Base-by-base conservation (phyloP, 768 basidiomycete species). In the Lentinula raphanica region DNA sequence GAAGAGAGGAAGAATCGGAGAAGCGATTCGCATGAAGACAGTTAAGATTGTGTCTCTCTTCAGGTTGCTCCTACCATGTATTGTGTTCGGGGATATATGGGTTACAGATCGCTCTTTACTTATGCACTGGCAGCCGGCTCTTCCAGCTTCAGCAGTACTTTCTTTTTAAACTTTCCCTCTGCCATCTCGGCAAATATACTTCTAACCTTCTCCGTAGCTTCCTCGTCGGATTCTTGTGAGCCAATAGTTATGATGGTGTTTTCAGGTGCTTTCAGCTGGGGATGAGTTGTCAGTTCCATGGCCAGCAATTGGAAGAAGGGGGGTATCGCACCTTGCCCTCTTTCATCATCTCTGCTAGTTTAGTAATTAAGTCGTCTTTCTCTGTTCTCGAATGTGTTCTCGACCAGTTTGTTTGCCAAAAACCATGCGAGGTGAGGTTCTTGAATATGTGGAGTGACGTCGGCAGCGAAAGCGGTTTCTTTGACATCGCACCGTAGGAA, bases 401-500 rank as follows among this genome's bases (percentile, higher is more conserved):
- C 61, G 88, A 88, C 90, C 90, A 91, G 29, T 79, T 76, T 53
- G 75, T 83, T 68, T 90, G 87, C 89, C 90, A 92, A 69, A 87
- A 92, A 5, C 90, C 92, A 50, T 83, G 86, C 23, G 79, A 77
- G 0, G 79, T 86, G 62, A 94, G 74, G 68, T 91, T 88, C 62
- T 86, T 91, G 77, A 95, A 95, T 59, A 95, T 92, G 71, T 91
- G 87, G 21, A 85, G 73, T 0, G 88, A 88, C 0, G 89, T 86
- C 1, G 93, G 88, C 21, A 95, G 68, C 1, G 84, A 79, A 17
- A 95, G 69, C 0, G 92, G 90, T 54, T 87, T 79, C 67, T 88
- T 92, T 1, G 92, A 88, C 92, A 95, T 94, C 5, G 89, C 92
- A 28, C 93, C 93, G 56, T 94, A 95, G 0, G 93, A 91, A 7